Percentiles rank a stretch among this genome's conserved stretches.
Conservation (phyloP, 345 rosid genomes). For the Eucalyptus cloeziana region DNA sequence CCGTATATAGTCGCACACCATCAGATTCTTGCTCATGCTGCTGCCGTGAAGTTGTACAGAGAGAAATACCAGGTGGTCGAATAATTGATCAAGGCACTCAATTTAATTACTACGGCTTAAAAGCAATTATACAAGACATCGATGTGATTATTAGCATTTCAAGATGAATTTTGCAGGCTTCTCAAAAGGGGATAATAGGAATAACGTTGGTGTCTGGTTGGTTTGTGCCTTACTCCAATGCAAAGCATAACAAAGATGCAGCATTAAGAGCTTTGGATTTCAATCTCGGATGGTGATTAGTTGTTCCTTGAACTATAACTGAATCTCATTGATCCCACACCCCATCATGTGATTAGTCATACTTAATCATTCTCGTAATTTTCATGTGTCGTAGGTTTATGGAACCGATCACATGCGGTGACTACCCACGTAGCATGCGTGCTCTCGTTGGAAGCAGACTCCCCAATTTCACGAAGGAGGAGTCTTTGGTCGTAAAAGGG, state of each 20-base stretch:
- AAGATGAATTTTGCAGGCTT: constrained; percentile 2
- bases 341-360: background rate
- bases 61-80: constrained; percentile 16
- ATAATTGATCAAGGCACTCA: background rate
- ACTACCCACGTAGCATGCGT: constrained; percentile 23
- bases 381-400: constrained; percentile 10
- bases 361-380: background rate
- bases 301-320: background rate
- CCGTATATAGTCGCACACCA: constrained; percentile 32
- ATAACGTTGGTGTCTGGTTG: constrained; percentile 16
- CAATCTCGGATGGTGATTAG: constrained; percentile 22
- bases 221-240: constrained; percentile 21
- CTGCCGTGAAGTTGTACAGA: constrained; percentile 16
- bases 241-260: constrained; percentile 11
- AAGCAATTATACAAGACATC: too few species aligned
- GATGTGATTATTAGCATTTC: background rate
- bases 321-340: background rate
- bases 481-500: constrained; percentile 6
- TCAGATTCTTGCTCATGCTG: constrained; percentile 39
- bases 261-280: constrained; percentile 21
- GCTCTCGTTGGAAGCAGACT: constrained; percentile 10
- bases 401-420: constrained; percentile 22
- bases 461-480: constrained; percentile 13
- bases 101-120: background rate
- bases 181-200: constrained; percentile 38